Evolutionary conservation across 441 rosid species (phyloP).

Genomic region (Populus hybrid): DNA sequence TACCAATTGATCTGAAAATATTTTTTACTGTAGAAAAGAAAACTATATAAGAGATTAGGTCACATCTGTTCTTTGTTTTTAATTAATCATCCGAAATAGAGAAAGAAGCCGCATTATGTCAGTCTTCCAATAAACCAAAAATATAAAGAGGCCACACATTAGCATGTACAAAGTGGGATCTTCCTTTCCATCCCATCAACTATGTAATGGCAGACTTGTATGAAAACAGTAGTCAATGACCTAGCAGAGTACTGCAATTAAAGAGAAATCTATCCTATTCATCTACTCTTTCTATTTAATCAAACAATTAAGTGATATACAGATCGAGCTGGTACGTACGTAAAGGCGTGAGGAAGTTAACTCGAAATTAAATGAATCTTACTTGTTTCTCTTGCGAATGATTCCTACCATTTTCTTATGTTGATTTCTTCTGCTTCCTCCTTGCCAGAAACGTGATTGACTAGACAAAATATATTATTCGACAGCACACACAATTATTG

Average conservation of each 20-base stretch:
- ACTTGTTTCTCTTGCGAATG: slow-evolving; percentile 10
- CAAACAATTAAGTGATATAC: background rate
- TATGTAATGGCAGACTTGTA: background rate
- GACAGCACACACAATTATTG: slow-evolving; percentile 9
- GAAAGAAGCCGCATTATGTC: background rate
- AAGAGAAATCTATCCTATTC: background rate
- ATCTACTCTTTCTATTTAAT: background rate
- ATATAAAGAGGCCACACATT: background rate
- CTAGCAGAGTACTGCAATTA: background rate
- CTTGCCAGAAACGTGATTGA: slow-evolving; percentile 52
- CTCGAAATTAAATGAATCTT: slow-evolving; percentile 1
- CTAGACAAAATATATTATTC: slow-evolving; percentile 34
- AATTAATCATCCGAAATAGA: background rate
- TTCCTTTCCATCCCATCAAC: background rate
- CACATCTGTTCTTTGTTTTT: background rate
- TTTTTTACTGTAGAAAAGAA: background rate
- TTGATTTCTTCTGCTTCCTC: slow-evolving; percentile 4
- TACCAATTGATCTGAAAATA: too few relatives aligned
- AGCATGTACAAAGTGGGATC: background rate
- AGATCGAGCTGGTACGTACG: background rate
- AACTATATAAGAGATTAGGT: too few relatives aligned
- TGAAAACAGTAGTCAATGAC: background rate
- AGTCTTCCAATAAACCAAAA: too few relatives aligned
- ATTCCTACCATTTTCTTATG: slow-evolving; percentile 13
- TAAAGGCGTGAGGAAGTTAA: background rate